phyloP scores from a whole-genome alignment of 768 basidiomycete species.

The Lentinus tigrinus region DNA sequence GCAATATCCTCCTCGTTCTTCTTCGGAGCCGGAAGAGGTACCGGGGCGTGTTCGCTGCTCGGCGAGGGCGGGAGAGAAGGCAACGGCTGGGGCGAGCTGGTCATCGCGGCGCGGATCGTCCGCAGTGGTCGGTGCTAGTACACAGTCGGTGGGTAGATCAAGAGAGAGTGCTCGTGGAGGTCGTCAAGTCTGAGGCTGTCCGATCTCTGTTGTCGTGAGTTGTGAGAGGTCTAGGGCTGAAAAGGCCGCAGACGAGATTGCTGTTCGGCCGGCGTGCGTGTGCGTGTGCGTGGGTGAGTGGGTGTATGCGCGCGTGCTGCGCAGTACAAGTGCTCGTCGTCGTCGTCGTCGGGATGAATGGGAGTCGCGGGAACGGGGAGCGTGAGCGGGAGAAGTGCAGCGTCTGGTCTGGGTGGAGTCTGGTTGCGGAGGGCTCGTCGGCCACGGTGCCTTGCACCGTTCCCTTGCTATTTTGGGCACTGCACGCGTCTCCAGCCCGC shows the following conservation, averaged over 20 bases:
- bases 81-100: slow-evolving; percentile 21
- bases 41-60: slow-evolving; percentile 21
- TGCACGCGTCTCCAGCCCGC: not conserved
- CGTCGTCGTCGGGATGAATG: not conserved
- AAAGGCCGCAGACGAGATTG: not conserved
- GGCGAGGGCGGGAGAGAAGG: slow-evolving; percentile 40
- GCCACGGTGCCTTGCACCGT: not conserved
- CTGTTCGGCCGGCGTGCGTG: not conserved
- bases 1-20: slow-evolving; percentile 42
- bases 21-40: not conserved
- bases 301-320: not conserved
- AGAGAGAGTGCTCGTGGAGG: slow-evolving; percentile 24
- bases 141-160: not conserved
- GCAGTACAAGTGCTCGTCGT: too few species aligned
- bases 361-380: not conserved
- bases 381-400: slow-evolving; percentile 1
- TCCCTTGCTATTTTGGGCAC: slow-evolving; percentile 7
- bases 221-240: not conserved
- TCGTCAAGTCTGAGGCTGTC: not conserved
- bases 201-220: not conserved
- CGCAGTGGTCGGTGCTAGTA: not conserved
- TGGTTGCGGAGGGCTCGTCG: not conserved
- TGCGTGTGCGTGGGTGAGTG: too few species aligned
- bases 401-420: not conserved
- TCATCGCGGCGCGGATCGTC: too few species aligned